Evolutionary conservation across 2,329 filamentous ascomycete species (phyloP).

Genomic region (Colletotrichum sp.): DNA sequence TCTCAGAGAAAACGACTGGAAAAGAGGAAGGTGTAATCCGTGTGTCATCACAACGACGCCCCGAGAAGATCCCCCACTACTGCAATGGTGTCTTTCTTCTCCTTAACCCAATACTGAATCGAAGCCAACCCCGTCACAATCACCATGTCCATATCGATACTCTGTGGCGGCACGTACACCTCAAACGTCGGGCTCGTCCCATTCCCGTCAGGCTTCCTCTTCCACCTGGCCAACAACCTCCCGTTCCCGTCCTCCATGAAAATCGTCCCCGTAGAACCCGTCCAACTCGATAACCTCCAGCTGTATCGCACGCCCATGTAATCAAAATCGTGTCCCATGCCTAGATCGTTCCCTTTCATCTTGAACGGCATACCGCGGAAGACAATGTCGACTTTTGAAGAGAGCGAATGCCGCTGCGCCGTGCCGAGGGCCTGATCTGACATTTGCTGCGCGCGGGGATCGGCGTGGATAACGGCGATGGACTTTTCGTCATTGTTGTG

Average conservation of each 20-base stretch:
- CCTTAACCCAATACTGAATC: background rate
- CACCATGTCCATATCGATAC: conserved; percentile 15
- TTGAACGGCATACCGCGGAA: conserved; percentile 12
- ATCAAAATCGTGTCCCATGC: background rate
- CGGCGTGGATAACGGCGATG: background rate
- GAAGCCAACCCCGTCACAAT: conserved; percentile 7
- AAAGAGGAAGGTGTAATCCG: background rate
- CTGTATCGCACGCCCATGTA: background rate
- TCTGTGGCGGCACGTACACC: conserved; percentile 9
- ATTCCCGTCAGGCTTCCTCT: background rate
- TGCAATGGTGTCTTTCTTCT: background rate
- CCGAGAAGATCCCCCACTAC: background rate
- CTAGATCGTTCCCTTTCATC: background rate
- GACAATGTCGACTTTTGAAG: background rate
- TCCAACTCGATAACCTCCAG: background rate
- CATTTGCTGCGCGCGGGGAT: background rate
- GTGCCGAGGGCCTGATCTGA: background rate
- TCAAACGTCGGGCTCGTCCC: conserved; percentile 6
- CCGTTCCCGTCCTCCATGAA: background rate
- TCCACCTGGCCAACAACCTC: background rate
- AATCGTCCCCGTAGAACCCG: background rate
- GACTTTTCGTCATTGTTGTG: background rate
- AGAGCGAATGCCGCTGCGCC: background rate
- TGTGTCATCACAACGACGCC: background rate
- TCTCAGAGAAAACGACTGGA: background rate